phyloP scores from a whole-genome alignment of 202 grass and related monocot species.

The Setaria italica region DNA sequence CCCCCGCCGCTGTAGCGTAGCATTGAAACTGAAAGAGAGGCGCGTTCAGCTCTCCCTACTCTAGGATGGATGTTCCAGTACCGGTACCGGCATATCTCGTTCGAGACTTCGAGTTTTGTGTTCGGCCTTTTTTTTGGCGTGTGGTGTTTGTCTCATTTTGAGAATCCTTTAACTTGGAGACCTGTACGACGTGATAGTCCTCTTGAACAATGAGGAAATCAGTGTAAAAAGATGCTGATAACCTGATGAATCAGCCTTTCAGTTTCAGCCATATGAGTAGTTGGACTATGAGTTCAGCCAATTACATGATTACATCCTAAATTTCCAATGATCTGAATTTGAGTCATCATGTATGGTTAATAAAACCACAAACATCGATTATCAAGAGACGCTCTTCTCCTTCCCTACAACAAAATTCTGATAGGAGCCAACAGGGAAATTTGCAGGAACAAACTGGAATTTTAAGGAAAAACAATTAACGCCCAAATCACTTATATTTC shows the following conservation, averaged over 20 bases:
- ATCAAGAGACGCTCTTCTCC: not conserved
- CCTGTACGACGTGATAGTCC: no score
- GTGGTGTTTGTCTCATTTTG: no score
- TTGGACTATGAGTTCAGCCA: not conserved
- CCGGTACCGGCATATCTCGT: no score
- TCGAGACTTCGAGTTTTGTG: no score
- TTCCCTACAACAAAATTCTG: not conserved
- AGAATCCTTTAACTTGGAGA: no score
- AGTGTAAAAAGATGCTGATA: not conserved
- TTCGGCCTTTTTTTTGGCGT: not conserved
- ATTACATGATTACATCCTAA: not conserved
- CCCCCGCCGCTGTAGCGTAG: no score
- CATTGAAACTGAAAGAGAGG: no score
- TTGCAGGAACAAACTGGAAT: not conserved
- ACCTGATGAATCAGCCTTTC: not conserved
- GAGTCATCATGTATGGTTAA: not conserved
- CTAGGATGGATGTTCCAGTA: no score
- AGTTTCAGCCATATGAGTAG: not conserved
- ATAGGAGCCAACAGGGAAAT: not conserved
- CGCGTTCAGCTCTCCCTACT: no score
- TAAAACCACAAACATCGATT: not conserved
- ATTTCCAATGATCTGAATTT: not conserved
- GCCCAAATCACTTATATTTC: not conserved
- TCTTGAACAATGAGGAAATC: not conserved
- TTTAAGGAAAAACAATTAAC: not conserved